Evolutionary conservation across 495 filamentous ascomycete species (phyloP).

Genomic region (Penicillium psychrofluorescens): DNA sequence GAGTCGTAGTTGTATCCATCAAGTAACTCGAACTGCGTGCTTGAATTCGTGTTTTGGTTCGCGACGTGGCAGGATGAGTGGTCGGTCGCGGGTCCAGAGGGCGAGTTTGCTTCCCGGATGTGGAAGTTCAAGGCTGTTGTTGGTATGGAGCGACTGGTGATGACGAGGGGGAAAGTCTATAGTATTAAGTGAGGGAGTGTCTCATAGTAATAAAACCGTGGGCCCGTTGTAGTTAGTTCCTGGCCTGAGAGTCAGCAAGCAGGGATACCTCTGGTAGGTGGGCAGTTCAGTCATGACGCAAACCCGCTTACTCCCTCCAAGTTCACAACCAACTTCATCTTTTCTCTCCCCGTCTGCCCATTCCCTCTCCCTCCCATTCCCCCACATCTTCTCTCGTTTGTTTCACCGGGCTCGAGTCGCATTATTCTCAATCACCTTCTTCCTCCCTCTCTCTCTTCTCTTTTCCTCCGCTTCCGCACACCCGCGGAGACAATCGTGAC

Average conservation of each 20-base stretch:
- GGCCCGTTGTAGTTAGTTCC: too few relatives aligned
- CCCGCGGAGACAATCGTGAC: neutral
- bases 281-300: constrained; percentile 26
- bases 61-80: constrained; percentile 56
- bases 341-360: neutral
- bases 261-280: too few relatives aligned
- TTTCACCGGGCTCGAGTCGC: neutral
- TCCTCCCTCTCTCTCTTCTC: neutral
- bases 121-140: constrained; percentile 50
- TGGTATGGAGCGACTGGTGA: constrained; percentile 43
- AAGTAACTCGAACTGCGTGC: too few relatives aligned
- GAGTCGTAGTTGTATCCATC: too few relatives aligned
- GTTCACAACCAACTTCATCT: constrained; percentile 2
- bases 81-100: constrained; percentile 28
- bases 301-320: constrained; percentile 8
- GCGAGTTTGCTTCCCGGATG: constrained; percentile 50
- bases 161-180: constrained; percentile 42
- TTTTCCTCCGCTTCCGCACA: neutral
- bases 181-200: too few relatives aligned
- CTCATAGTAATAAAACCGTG: too few relatives aligned
- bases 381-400: neutral
- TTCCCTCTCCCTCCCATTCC: neutral
- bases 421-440: neutral
- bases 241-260: too few relatives aligned
- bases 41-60: constrained; percentile 30